Base-by-base conservation (phyloP, 1,284 basidiomycete species). In the Clitocybe nebularis region DNA sequence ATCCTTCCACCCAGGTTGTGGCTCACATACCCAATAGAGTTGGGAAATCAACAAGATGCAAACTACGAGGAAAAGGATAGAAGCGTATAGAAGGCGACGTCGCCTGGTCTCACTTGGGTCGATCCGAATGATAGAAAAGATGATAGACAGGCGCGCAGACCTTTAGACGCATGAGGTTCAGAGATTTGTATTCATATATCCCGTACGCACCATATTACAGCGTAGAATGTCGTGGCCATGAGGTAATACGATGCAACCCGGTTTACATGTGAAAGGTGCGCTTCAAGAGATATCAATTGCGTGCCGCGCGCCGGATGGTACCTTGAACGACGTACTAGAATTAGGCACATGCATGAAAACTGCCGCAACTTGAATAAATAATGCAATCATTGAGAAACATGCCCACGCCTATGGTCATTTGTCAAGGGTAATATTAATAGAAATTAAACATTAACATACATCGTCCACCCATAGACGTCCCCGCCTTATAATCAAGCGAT, bases 81-180 rank as follows among this genome's bases (percentile, higher is more conserved):
- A 62, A 4, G 63, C 53, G 22, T 51, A 24, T 4, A 65, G 41
- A 7, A 69, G 53, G 33, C 57, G 52, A 16, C 52, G 48, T 9
- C 56, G 55, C 30, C 58, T 52, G 1, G 33, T 26, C 3, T 46
- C 52, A 40, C 61, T 60, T 9, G 63, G 64, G 37, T 68, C 66
- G 48, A 74, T 66, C 30, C 73, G 69, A 38, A 74, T 69, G 41
- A 75, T 64, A 3, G 71, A 72, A 51, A 68, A 71, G 7, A 75
- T 58, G 37, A 74, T 72, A 13, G 71, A 66, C 11, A 72, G 53
- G 8, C 73, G 67, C 1, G 72, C 57, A 23, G 58, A 61, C 67
- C 67, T 68, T 39, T 2, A 23, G 23, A 16, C 23, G 8, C 8
- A 19, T n/a, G n/a, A 3, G 20, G 13, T 13, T 3, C 11, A 9